Conservation (phyloP, 768 basidiomycete genomes). For the Megacollybia marginata region DNA sequence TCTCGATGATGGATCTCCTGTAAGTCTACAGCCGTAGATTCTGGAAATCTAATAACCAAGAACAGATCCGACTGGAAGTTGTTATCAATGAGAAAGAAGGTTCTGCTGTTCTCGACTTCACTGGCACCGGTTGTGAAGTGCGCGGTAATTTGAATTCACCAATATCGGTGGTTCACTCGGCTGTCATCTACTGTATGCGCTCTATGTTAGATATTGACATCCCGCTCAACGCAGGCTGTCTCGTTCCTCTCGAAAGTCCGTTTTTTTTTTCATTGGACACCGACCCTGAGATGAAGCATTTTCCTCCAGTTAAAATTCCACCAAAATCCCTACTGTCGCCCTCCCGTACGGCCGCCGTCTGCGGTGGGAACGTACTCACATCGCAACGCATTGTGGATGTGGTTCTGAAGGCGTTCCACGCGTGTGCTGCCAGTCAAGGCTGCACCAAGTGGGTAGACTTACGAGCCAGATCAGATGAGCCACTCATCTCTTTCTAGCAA, state of each 20-base stretch:
- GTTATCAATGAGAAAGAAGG: slow-evolving; percentile 70
- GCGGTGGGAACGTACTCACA: slow-evolving; percentile 88
- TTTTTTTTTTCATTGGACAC: slow-evolving; percentile 3
- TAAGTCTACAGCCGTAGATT: slow-evolving; percentile 21
- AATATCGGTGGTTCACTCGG: slow-evolving; percentile 79
- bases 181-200: slow-evolving; percentile 86
- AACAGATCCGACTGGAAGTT: slow-evolving; percentile 66
- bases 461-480: slow-evolving; percentile 1
- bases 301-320: slow-evolving; percentile 65
- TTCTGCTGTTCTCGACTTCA: slow-evolving; percentile 80
- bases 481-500: slow-evolving; percentile 42
- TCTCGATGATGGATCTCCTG: slow-evolving; percentile 83
- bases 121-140: slow-evolving; percentile 77
- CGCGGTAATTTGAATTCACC: slow-evolving; percentile 83
- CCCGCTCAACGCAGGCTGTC: slow-evolving; percentile 89
- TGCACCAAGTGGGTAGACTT: slow-evolving; percentile 69
- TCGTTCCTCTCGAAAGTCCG: slow-evolving; percentile 77
- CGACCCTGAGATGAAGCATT: not conserved
- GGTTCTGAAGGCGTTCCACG: slow-evolving; percentile 86
- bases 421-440: slow-evolving; percentile 88
- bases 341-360: slow-evolving; percentile 82
- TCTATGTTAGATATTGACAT: slow-evolving; percentile 83
- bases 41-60: not conserved
- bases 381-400: slow-evolving; percentile 94
- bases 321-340: slow-evolving; percentile 73